These are phyloP conservation scores for Gracilaria gracilis DNA, from an alignment of 23 red algal species.

Conservation along the genomic window DNA sequence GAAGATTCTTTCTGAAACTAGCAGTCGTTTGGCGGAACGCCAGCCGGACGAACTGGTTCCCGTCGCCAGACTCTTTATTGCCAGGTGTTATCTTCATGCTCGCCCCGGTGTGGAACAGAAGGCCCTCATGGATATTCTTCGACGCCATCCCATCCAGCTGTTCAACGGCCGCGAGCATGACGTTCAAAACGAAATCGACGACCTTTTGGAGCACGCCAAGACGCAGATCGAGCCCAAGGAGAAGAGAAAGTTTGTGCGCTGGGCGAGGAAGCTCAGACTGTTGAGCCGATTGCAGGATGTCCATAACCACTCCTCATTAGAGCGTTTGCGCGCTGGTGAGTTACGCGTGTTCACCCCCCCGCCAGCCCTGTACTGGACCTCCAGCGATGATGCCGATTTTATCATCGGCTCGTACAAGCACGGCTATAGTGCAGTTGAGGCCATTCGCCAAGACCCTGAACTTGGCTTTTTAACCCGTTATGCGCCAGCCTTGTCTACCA, in stretches of 20 bases:
- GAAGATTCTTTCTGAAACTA: slow-evolving; percentile 65
- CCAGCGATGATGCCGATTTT: slow-evolving; percentile 84
- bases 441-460: slow-evolving; percentile 41
- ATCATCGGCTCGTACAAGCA: slow-evolving; percentile 83
- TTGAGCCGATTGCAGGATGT: slow-evolving; percentile 78
- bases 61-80: slow-evolving; percentile 73
- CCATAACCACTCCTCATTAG: slow-evolving; percentile 51
- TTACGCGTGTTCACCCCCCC: slow-evolving; percentile 68
- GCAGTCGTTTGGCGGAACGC: slow-evolving; percentile 74
- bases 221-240: slow-evolving; percentile 39
- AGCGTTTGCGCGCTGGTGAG: slow-evolving; percentile 69
- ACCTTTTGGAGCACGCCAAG: slow-evolving; percentile 36
- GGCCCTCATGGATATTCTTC: slow-evolving; percentile 78
- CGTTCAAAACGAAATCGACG: slow-evolving; percentile 19
- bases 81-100: slow-evolving; percentile 68
- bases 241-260: slow-evolving; percentile 88
- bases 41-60: slow-evolving; percentile 73
- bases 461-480: slow-evolving; percentile 49
- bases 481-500: slow-evolving; percentile 14
- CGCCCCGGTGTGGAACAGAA: slow-evolving; percentile 66
- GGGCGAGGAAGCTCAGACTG: slow-evolving; percentile 85
- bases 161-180: slow-evolving; percentile 4
- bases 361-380: slow-evolving; percentile 74
- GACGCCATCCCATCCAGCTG: slow-evolving; percentile 38
- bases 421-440: slow-evolving; percentile 76